A percentile compares a stretch with the other conserved stretches of the same genome.
phyloP scores from a whole-genome alignment of 148 eudicot genomes.

The Hydrangea macrophylla region DNA sequence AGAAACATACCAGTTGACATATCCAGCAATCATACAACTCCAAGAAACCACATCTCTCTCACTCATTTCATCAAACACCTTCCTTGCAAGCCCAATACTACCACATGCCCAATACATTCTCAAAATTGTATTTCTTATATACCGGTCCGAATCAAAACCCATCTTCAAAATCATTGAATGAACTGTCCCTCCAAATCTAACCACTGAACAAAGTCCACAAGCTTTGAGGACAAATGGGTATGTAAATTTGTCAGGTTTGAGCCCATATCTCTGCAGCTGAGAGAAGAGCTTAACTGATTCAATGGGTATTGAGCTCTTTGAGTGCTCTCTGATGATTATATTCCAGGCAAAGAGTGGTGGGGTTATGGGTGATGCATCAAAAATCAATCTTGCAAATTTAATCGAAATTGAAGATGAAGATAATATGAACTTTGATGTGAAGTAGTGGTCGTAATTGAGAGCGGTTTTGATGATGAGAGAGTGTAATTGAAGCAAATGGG shows the following conservation, averaged over 20 bases:
- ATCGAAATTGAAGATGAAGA: conserved; percentile 29
- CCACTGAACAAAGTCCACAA: conserved; percentile 36
- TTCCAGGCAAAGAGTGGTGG: conserved; percentile 38
- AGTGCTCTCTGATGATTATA: conserved; percentile 37
- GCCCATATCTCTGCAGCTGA: conserved; percentile 21
- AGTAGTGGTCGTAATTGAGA: conserved; percentile 24
- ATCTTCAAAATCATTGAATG: conserved; percentile 37
- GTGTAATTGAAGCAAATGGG: conserved; percentile 28
- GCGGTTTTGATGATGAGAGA: conserved; percentile 38
- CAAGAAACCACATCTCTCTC: conserved; percentile 51
- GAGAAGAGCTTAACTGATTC: conserved; percentile 36
- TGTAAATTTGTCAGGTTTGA: conserved; percentile 39
- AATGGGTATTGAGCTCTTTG: conserved; percentile 29
- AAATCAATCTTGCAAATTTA: conserved; percentile 19
- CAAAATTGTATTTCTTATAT: conserved; percentile 38
- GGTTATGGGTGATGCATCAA: conserved; percentile 22
- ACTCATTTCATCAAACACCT: conserved; percentile 50
- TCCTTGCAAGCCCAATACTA: conserved; percentile 22
- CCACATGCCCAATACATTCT: conserved; percentile 35
- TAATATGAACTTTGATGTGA: conserved; percentile 27
- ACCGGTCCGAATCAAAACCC: conserved; percentile 40
- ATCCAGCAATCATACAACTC: conserved; percentile 57
- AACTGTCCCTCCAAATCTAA: conserved; percentile 33
- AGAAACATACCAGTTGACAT: conserved; percentile 36
- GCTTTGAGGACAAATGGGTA: conserved; percentile 55